Base-by-base conservation (phyloP, 768 basidiomycete genomes). In the Pleurotus tuoliensis region DNA sequence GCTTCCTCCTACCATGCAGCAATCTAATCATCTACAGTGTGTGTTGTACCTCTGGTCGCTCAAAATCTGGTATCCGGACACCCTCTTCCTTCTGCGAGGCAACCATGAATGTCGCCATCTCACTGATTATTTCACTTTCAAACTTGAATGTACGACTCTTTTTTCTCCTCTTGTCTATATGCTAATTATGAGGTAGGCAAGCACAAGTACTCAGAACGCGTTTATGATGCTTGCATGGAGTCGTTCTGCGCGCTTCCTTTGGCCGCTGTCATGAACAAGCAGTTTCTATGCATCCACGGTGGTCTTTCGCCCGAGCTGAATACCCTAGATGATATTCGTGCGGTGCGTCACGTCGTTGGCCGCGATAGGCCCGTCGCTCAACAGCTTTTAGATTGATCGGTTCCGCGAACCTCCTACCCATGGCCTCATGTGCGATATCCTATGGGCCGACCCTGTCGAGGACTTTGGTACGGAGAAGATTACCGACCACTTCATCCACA, bases 21-120 rank as follows among this genome's bases (percentile, higher is more conserved):
- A 11, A 24, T 47, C 59, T 56, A 48, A 38, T 47, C 30, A 55
- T 58, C 34, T 65, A 66, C 70, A 98, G 95, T 98, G 96, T 69
- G 96, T 98, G 16, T 76, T 98, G 46, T 99, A 99, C 71, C 81
- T 99, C 25, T 99, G 95, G 95, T 83, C 94, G 2, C 80, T 99
- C 71, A 99, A 99, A 78, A 98, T 99, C 70, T 98, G 96, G 94
- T 98, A 98, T 71, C 97, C 97, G 51, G 87, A 95, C 63, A 97
- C 95, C 24, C 79, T 98, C 38, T 98, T 96, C 80, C 83, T 99
- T 40, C 82, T 99, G 37, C 92, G 97, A 49, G 97, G 97, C 48
- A 99, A 99, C 66, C 97, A 99, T 71, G 97, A 99, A 76, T 99
- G 97, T 69, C 87, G 97, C 48, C 97, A 98, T 75, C 75, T 98